phyloP scores from a whole-genome alignment of 306 rosid genomes.

The Adenanthera pavonina region DNA sequence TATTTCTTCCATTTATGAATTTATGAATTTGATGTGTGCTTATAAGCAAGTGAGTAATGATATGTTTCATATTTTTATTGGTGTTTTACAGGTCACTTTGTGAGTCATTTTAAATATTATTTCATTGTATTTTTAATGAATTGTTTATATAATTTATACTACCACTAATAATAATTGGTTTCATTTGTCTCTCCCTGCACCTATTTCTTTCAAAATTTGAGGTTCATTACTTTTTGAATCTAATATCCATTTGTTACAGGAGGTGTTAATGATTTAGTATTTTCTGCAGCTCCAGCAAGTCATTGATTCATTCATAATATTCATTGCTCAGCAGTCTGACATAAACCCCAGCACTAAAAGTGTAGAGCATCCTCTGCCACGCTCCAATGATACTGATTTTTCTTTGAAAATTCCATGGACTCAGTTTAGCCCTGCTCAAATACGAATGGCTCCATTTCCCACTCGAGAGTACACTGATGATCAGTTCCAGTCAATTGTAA shows the following conservation, averaged over 20 bases:
- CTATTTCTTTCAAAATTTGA: constrained; percentile 19
- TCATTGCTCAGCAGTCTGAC: constrained; percentile 73
- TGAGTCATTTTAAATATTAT: neutral
- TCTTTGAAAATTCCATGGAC: constrained; percentile 58
- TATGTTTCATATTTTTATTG: neutral
- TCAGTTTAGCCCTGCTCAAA: constrained; percentile 69
- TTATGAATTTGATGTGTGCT: neutral
- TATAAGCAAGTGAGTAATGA: neutral
- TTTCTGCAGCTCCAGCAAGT: constrained; percentile 89
- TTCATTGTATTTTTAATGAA: neutral
- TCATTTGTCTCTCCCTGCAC: constrained; percentile 25
- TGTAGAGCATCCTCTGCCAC: constrained; percentile 47
- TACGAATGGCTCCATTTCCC: constrained; percentile 90
- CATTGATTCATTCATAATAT: constrained; percentile 84
- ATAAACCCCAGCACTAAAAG: constrained; percentile 41
- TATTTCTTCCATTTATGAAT: neutral
- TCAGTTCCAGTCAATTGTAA: constrained; percentile 91
- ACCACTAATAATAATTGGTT: neutral
- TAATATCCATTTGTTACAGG: constrained; percentile 26
- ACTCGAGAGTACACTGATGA: constrained; percentile 94
- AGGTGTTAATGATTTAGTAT: constrained; percentile 37
- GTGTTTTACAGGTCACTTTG: neutral
- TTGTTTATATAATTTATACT: neutral
- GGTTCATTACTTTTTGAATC: constrained; percentile 15
- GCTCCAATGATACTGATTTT: constrained; percentile 44